A percentile compares a stretch with the other conserved stretches of the same genome.
phyloP scores from a whole-genome alignment of 2,329 filamentous ascomycete species.

The Truncatella angustata region DNA sequence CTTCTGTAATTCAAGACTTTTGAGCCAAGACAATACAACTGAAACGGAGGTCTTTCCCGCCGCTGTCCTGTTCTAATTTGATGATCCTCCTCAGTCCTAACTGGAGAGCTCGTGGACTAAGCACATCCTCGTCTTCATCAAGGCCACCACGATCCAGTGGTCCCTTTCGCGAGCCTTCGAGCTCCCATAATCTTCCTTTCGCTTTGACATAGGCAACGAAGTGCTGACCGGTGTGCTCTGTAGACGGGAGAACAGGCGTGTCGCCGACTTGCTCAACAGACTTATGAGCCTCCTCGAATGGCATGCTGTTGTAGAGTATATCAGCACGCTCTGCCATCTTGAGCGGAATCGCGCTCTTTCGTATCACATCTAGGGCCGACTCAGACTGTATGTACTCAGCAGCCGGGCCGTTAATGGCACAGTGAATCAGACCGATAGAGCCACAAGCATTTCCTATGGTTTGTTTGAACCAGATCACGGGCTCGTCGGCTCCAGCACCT shows the following conservation, averaged over 20 bases:
- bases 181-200: slow-evolving; percentile 69
- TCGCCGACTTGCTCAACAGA: slow-evolving; percentile 67
- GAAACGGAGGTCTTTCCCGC: slow-evolving; percentile 32
- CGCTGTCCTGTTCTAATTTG: slow-evolving; percentile 31
- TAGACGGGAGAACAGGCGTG: slow-evolving; percentile 59
- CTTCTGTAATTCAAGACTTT: too few species aligned
- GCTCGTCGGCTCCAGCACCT: slow-evolving; percentile 51
- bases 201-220: slow-evolving; percentile 79
- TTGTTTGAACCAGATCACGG: slow-evolving; percentile 81
- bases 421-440: slow-evolving; percentile 74
- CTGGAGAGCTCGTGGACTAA: slow-evolving; percentile 67
- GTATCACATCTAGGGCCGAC: slow-evolving; percentile 57
- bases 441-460: slow-evolving; percentile 83
- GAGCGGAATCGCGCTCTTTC: slow-evolving; percentile 62
- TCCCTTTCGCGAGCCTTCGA: slow-evolving; percentile 73
- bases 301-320: slow-evolving; percentile 67
- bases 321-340: slow-evolving; percentile 61
- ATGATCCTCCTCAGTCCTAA: slow-evolving; percentile 50
- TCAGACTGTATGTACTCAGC: slow-evolving; percentile 49
- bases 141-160: slow-evolving; percentile 65
- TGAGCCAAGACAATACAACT: slow-evolving; percentile 37
- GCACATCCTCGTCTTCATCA: slow-evolving; percentile 55
- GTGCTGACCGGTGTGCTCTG: slow-evolving; percentile 66
- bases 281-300: slow-evolving; percentile 71
- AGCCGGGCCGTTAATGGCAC: slow-evolving; percentile 66